These are phyloP conservation scores for Gossypium schwendimanii DNA, from an alignment of 441 rosid genomes.

Conservation along the genomic window DNA sequence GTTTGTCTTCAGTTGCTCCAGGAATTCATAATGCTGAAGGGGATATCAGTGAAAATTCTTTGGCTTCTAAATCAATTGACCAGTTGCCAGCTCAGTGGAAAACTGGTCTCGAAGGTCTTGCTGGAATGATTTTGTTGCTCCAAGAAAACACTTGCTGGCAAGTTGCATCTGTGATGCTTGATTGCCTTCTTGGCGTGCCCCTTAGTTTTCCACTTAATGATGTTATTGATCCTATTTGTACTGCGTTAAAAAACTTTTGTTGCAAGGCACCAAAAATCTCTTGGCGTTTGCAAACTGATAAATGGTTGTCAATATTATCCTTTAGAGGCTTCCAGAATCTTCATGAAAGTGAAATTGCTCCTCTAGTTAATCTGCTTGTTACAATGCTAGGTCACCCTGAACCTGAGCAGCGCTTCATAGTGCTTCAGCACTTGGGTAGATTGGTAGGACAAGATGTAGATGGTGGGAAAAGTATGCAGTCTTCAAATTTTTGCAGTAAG, in stretches of 20 bases:
- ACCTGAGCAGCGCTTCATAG: slow-evolving; percentile 75
- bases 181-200: slow-evolving; percentile 62
- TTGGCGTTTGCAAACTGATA: slow-evolving; percentile 71
- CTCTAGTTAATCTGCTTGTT: slow-evolving; percentile 50
- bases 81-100: slow-evolving; percentile 38
- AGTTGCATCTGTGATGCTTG: slow-evolving; percentile 57
- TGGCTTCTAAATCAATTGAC: slow-evolving; percentile 29
- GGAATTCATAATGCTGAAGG: slow-evolving; percentile 32
- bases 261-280: slow-evolving; percentile 60
- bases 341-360: slow-evolving; percentile 42
- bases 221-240: slow-evolving; percentile 40
- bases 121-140: slow-evolving; percentile 36
- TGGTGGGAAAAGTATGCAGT: slow-evolving; percentile 28
- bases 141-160: slow-evolving; percentile 67
- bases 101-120: slow-evolving; percentile 51
- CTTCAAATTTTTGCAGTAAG: slow-evolving; percentile 29
- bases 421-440: slow-evolving; percentile 55
- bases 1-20: slow-evolving; percentile 41
- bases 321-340: slow-evolving; percentile 41
- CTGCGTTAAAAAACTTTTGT: slow-evolving; percentile 40
- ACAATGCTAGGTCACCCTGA: slow-evolving; percentile 60
- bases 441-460: slow-evolving; percentile 52
- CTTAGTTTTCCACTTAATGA: slow-evolving; percentile 38
- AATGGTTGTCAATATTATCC: slow-evolving; percentile 53
- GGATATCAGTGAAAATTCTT: slow-evolving; percentile 26